Evolutionary conservation across 306 rosid genomes (phyloP), one percentile per base, ranked within the genome.

Genomic region (Aeschynomene evenia): DNA sequence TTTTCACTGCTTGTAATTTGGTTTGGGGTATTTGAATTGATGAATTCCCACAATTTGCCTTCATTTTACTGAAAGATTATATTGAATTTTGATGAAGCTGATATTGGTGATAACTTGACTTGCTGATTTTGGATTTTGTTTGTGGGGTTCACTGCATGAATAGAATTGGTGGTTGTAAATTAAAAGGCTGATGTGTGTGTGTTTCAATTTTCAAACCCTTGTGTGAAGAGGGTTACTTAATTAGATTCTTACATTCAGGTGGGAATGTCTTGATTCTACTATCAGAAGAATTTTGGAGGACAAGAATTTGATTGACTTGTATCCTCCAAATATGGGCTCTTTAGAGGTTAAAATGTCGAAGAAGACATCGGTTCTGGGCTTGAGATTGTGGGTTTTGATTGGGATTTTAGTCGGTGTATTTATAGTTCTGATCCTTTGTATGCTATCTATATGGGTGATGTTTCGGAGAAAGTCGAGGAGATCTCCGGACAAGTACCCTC

Each of bases 311-410:
- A 73, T 73, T 73, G 70, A 70, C 21, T 76, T 80, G 31, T 79
- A 37, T 68, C 65, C 52, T 67, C 63, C 72, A 73, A 60, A 63
- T 37, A 92, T 89, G 96, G 28, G 71, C 62, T 81, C 89, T 71
- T 75, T 92, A 82, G 72, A 85, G 49, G 81, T 74, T 18, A 86
- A 86, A 80, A 70, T 92, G 63, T 89, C 96, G 0, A 92, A 79
- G 85, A 89, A 85, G 86, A 89, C 86, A 1, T 71, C 77, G 0
- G 37, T 88, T 72, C 72, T 90, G 72, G 98, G 96, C 68, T 77
- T 92, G 77, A 90, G 75, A 72, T 53, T 90, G 72, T 92, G 96
- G 96, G 95, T 90, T 85, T 79, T 90, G 80, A 87, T 92, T 21
- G 82, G 96, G 29, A 49, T 92, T 29, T 80, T 96, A 69, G 96